Base-by-base conservation (phyloP, 2,329 filamentous ascomycete genomes). In the Lecanicillium sp. region DNA sequence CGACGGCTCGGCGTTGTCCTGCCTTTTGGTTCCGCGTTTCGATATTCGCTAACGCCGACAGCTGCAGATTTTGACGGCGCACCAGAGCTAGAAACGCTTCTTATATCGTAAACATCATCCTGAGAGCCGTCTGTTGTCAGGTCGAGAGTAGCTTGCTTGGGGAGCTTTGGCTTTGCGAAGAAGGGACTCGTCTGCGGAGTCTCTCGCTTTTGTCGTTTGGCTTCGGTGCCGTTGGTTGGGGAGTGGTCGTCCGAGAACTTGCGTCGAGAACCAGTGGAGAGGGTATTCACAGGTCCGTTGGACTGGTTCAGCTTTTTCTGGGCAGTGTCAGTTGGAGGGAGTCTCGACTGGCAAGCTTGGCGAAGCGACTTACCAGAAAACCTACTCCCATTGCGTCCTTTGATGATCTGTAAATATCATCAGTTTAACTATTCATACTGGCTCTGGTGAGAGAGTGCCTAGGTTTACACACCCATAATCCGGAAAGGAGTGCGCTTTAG, bases 381-480 rank as follows among this genome's bases (percentile, higher is more conserved):
- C 37, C 30, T 15, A 9, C 18, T 4, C 39, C 39, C 39, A 41
- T 41, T 29, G 30, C 27, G 30, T 34, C 11, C 22, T 25, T 25
- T 25, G 22, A 25, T 25, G 22, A 25, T 25, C 22, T 25, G 22
- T 31, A 14, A n/a, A n/a, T 31, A 31, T 7, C 13, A 31, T 16
- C 14, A 8, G 29, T 8, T 6, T 14, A 7, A 31, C 6, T 31
- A 16, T 8, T 31, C 29, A 31, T 6, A 31, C 29, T 40, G 43
- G 43, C 8, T 34, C n/a, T 29, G 9, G 27, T 35, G 28, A 20
- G 6, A 25, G 22, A 25, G 22, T 25, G 22, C 22, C 22, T 7
- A 25, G 22, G 11, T 6, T 50, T 38, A 38, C 51, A 29, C 58
- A 64, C 62, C 58, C 61, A 64, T 65, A 65, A 51, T 65, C 62